These are phyloP conservation scores for Suhomyces guaymorum DNA, from an alignment of 1,139 yeast species.

Conservation along the genomic window DNA sequence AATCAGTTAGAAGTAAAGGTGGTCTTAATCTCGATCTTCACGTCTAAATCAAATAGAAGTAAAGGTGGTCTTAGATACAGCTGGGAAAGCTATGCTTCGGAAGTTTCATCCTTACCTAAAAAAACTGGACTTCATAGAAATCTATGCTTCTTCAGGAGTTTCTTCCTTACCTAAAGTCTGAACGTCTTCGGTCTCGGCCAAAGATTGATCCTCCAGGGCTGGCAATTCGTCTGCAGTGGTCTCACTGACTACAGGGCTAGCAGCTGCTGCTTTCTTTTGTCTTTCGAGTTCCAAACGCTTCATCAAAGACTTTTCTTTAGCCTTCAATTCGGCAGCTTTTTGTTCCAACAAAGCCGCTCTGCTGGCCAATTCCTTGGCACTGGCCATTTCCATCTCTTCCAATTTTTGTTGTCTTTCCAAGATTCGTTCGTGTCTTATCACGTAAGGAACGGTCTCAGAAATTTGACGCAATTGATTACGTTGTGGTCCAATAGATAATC, in stretches of 20 bases:
- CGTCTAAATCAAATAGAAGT: too few species aligned
- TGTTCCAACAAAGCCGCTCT: conserved; percentile 76
- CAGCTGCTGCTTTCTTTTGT: conserved; percentile 14
- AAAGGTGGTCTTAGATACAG: too few species aligned
- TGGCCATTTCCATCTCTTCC: conserved; percentile 75
- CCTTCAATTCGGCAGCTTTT: conserved; percentile 72
- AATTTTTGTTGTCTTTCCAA: conserved; percentile 74
- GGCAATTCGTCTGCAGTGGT: conserved; percentile 5
- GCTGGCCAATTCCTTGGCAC: conserved; percentile 69
- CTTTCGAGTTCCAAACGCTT: conserved; percentile 35
- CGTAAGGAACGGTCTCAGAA: conserved; percentile 80
- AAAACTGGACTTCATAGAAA: background rate
- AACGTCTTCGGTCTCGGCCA: conserved; percentile 5
- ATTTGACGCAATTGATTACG: conserved; percentile 71
- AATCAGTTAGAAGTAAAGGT: too few species aligned
- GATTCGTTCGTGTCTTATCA: conserved; percentile 71
- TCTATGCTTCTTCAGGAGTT: conserved; percentile 16
- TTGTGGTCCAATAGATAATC: conserved; percentile 60
- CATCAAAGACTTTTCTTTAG: conserved; percentile 57
- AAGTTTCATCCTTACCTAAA: background rate
- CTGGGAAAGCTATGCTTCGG: too few species aligned
- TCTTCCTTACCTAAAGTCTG: conserved; percentile 34
- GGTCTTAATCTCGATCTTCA: too few species aligned
- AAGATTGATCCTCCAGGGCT: conserved; percentile 4
- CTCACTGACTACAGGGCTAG: conserved; percentile 6